Base-by-base conservation (phyloP, 1,284 basidiomycete genomes). In the Farysia itapuensis region DNA sequence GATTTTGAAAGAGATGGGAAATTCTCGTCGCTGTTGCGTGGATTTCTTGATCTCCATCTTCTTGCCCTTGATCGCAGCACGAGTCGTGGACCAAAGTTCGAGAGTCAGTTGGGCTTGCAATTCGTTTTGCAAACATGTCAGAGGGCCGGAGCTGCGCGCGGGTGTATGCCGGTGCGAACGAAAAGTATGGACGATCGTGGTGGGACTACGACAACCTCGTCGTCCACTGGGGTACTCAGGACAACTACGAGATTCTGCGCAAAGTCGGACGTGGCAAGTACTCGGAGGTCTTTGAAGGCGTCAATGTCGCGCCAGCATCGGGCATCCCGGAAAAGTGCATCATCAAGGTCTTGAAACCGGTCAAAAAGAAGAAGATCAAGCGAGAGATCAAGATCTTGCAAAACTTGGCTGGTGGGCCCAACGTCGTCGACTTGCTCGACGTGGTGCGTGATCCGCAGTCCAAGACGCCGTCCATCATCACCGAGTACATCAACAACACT, bases 351-450 rank as follows among this genome's bases (percentile, higher is more conserved):
- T 82, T 98, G 61, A 98, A 98, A 79, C 95, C 95, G 1, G 94
- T 98, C 38, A 97, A 98, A 83, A 97, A 97, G 84, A 97, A 97
- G 85, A 98, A 98, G 82, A 97, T 98, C 80, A 97, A 97, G 82
- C 84, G 94, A 58, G 94, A 98, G 81, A 96, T 98, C 80, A 97
- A 98, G 82, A 96, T 98, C 69, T 80, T 98, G 28, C 92, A 95
- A 79, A 97, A 97, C 78, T 82, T 97, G 18, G 90, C 92, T 0
- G 93, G 94, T 21, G 95, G 95, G 16, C 93, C 93, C 9, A 77
- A 98, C 87, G 81, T 86, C 83, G 77, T 93, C 82, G 72, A 83
- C 6, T 82, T 98, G 37, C 81, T 97, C 56, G 94, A 98, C 74
- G 92, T 97, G 59, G 95, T 98, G 49, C 85, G 95, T 60, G 94